phyloP scores from a whole-genome alignment of 1,284 basidiomycete genomes.

The Flammula alnicola region DNA sequence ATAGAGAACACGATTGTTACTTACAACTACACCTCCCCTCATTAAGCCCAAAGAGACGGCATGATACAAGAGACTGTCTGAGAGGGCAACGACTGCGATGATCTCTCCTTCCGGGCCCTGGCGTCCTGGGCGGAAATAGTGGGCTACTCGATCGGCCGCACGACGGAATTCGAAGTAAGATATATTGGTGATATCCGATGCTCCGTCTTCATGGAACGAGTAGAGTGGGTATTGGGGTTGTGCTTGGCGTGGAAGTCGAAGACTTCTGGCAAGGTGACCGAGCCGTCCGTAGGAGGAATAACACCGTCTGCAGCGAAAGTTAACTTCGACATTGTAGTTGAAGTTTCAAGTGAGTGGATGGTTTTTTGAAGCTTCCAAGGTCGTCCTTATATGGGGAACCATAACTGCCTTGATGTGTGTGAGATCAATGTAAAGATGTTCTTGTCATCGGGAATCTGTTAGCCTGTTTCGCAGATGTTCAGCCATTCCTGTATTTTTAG shows the following conservation, averaged over 20 bases:
- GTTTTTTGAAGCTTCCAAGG: neutral
- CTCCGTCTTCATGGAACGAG: conserved; percentile 25
- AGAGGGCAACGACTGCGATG: conserved; percentile 37
- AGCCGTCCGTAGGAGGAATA: conserved; percentile 25
- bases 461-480: neutral
- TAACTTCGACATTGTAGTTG: neutral
- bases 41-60: conserved; percentile 36
- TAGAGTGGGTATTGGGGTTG: conserved; percentile 34
- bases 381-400: neutral
- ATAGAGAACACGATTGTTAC: neutral
- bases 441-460: neutral
- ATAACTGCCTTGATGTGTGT: neutral
- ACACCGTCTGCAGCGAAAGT: conserved; percentile 5
- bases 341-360: neutral
- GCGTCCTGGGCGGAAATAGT: conserved; percentile 31
- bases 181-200: conserved; percentile 26
- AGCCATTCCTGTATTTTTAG: neutral
- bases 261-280: conserved; percentile 30
- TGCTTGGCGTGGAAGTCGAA: conserved; percentile 38
- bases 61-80: conserved; percentile 40
- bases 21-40: conserved; percentile 35
- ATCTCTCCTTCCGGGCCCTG: conserved; percentile 30
- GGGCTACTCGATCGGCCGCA: conserved; percentile 38
- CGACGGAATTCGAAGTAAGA: conserved; percentile 34
- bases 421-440: neutral